phyloP scores from a whole-genome alignment of 2,329 filamentous ascomycete species.

The Fusarium abutilonis region DNA sequence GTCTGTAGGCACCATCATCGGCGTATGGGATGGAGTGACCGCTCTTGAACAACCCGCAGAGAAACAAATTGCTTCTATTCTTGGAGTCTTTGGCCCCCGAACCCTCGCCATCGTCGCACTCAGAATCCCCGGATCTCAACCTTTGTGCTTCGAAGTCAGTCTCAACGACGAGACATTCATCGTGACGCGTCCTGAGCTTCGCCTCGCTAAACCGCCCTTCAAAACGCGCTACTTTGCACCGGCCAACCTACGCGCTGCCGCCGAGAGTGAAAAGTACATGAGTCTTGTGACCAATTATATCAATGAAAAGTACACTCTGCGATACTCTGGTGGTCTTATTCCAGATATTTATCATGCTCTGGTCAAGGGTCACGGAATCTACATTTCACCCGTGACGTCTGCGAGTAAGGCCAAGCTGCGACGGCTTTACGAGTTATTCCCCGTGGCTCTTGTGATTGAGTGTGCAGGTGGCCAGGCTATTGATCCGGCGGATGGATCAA shows the following conservation, averaged over 20 bases:
- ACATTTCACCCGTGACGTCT: conserved; percentile 65
- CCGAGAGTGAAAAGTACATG: conserved; percentile 61
- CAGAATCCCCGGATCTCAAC: conserved; percentile 53
- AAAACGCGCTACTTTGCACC: conserved; percentile 69
- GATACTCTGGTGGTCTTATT: conserved; percentile 69
- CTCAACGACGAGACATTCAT: conserved; percentile 48
- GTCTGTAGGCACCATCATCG: conserved; percentile 68
- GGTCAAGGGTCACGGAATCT: conserved; percentile 70
- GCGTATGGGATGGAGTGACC: conserved; percentile 64
- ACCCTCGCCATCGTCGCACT: conserved; percentile 66
- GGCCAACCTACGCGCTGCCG: conserved; percentile 67
- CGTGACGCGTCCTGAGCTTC: conserved; percentile 55
- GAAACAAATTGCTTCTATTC: conserved; percentile 59
- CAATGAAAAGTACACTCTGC: conserved; percentile 64
- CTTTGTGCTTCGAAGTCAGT: conserved; percentile 63
- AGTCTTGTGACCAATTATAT: conserved; percentile 61
- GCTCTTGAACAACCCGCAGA: conserved; percentile 55
- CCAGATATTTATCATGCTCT: conserved; percentile 69
- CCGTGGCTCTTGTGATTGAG: conserved; percentile 68
- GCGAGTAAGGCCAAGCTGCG: conserved; percentile 66
- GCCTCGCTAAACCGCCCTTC: conserved; percentile 51
- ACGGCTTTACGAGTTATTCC: conserved; percentile 67
- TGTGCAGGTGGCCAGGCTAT: conserved; percentile 67
- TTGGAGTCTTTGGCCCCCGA: conserved; percentile 65
- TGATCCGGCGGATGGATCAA: conserved; percentile 56